Evolutionary conservation across 2,329 filamentous ascomycete genomes (phyloP).

Genomic region (Colletotrichum scovillei): DNA sequence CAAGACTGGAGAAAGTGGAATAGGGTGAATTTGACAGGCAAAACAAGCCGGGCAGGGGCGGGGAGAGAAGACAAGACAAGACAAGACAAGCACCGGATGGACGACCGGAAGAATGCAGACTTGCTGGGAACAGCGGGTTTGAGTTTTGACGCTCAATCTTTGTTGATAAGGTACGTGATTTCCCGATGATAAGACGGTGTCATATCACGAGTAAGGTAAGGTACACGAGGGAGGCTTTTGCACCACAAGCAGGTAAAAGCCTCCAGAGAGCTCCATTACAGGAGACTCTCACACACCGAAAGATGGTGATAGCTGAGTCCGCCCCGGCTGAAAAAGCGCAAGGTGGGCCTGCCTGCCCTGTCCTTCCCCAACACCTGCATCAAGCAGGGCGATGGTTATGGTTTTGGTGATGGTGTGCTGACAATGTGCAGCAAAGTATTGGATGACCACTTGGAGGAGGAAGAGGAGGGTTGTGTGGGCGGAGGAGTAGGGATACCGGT

Average conservation of each 20-base stretch:
- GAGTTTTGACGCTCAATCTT: slow-evolving; percentile 14
- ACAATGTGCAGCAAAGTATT: slow-evolving; percentile 25
- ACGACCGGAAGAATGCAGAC: neutral
- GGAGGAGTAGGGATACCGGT: neutral
- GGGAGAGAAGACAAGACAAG: neutral
- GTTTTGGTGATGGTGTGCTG: slow-evolving; percentile 30
- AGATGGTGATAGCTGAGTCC: slow-evolving; percentile 20
- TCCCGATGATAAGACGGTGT: slow-evolving; percentile 18
- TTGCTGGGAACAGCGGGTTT: slow-evolving; percentile 9
- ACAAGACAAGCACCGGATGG: neutral
- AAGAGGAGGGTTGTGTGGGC: neutral
- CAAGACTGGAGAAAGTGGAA: slow-evolving; percentile 13
- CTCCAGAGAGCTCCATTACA: neutral
- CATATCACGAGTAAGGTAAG: slow-evolving; percentile 21
- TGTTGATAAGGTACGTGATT: neutral
- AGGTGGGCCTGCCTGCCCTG: slow-evolving; percentile 15
- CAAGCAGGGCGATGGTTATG: neutral
- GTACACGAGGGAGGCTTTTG: slow-evolving; percentile 27
- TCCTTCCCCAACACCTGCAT: slow-evolving; percentile 9
- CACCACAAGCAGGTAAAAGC: neutral
- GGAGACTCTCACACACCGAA: neutral
- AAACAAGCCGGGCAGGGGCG: slow-evolving; percentile 8
- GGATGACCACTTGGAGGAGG: slow-evolving; percentile 15
- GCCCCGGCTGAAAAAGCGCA: neutral
- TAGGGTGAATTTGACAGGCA: slow-evolving; percentile 14